phyloP scores from a whole-genome alignment of 192 early-diverging fungal genomes.

The Spizellomyces sp. region DNA sequence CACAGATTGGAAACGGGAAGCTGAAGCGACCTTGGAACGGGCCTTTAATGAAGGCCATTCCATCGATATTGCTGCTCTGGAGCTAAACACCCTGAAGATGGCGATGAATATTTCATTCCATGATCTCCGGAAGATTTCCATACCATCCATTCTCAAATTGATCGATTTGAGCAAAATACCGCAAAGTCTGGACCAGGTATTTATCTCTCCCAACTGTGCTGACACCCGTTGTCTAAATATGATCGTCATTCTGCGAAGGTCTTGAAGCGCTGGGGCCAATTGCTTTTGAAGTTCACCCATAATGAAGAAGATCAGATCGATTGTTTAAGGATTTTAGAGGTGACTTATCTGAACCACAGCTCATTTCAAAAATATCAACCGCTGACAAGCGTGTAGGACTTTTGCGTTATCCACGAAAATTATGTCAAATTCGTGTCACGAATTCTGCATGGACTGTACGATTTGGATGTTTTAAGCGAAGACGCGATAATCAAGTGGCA shows the following conservation, averaged over 20 bases:
- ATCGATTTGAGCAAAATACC: slow-evolving; percentile 57
- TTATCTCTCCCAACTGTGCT: too few relatives aligned
- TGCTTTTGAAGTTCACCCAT: slow-evolving; percentile 71
- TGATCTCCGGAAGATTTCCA: slow-evolving; percentile 75
- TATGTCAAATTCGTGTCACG: slow-evolving; percentile 60
- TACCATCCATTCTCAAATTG: slow-evolving; percentile 67
- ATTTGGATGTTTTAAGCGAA: slow-evolving; percentile 82
- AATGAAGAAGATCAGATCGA: slow-evolving; percentile 76
- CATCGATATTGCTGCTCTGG: slow-evolving; percentile 74
- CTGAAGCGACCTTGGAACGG: slow-evolving; percentile 73
- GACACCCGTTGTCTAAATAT: too few relatives aligned
- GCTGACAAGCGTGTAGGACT: slow-evolving; percentile 39
- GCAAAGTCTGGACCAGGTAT: neutral
- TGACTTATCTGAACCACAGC: slow-evolving; percentile 43
- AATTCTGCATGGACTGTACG: slow-evolving; percentile 69
- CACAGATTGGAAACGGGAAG: slow-evolving; percentile 70
- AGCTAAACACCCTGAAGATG: slow-evolving; percentile 87
- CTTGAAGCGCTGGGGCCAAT: slow-evolving; percentile 68
- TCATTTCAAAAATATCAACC: neutral
- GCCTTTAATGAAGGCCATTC: slow-evolving; percentile 78
- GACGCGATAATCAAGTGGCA: slow-evolving; percentile 80
- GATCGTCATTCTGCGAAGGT: slow-evolving; percentile 1
- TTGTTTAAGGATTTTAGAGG: slow-evolving; percentile 44
- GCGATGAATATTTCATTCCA: slow-evolving; percentile 79
- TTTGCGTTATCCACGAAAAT: slow-evolving; percentile 49